Evolutionary conservation across 1,284 basidiomycete genomes (phyloP), one percentile per base, ranked within the genome.

Genomic region (Ganoderma sinense): DNA sequence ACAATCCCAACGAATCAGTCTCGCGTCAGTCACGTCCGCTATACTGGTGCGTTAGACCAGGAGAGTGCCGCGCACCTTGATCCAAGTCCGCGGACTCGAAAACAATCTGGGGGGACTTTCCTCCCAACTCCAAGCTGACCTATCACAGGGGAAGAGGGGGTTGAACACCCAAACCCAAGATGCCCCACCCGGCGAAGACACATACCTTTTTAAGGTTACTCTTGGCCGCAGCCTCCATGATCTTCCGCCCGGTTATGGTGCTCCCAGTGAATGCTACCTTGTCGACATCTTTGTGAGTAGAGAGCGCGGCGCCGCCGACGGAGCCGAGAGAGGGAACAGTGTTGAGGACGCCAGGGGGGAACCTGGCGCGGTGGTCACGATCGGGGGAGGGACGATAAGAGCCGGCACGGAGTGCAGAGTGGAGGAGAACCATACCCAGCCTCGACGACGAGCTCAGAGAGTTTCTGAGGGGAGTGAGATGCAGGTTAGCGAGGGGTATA

Each of bases 261-360:
- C 91, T 93, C 51, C 93, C 93, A 13, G 93, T 94, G 79, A 94
- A 95, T 6, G 93, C 93, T 67, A 94, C 85, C 82, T 97, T 97
- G 83, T 96, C 94, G 65, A 97, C 91, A 74, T 91, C 93, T 64
- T 79, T 85, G 81, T 97, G 95, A 20, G 87, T 80, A 10, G 94
- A 83, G 72, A 97, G 87, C 39, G 95, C 94, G 31, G 94, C 92
- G 51, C 97, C 97, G 69, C 95, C 96, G 63, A 95, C 85, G 63
- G 85, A 78, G 29, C 97, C 97, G 68, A 94, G 87, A 41, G 96
- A 96, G 5, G 92, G 90, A 23, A 97, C 85, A 39, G 94, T 93
- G 83, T 98, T 98, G 75, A 98, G 79, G n/a, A 97, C 97, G 70
- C 97, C 97, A 11, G 95, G 89, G 4, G 97, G 97, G 80, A 97